A percentile compares a stretch with the other conserved stretches of the same genome.
phyloP scores from a whole-genome alignment of 2,329 filamentous ascomycete species.

The Lachnellula hyalina region DNA sequence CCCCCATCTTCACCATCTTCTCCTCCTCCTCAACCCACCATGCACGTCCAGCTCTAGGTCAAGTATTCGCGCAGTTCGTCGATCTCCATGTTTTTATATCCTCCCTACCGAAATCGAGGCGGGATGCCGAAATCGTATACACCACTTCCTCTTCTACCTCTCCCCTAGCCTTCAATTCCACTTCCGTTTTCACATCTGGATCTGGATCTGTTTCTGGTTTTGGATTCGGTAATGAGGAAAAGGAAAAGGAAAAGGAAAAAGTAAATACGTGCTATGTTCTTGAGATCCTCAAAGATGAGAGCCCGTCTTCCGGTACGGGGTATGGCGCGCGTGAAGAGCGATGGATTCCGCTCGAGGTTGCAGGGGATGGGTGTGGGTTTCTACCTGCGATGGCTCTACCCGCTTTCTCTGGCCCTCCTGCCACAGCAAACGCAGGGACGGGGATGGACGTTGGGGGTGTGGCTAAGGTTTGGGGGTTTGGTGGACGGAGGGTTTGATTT shows the following conservation, averaged over 20 bases:
- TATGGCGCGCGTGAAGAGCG: slow-evolving; percentile 43
- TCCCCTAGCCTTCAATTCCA: too few relatives aligned
- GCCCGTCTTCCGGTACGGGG: slow-evolving; percentile 12
- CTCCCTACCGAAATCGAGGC: slow-evolving; percentile 35
- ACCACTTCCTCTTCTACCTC: too few relatives aligned
- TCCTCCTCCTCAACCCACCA: background rate
- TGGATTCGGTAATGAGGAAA: too few relatives aligned
- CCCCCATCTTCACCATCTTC: slow-evolving; percentile 16
- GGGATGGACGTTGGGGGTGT: slow-evolving; percentile 10
- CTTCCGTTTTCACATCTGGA: too few relatives aligned
- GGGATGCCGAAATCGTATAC: slow-evolving; percentile 37
- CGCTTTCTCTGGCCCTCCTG: too few relatives aligned
- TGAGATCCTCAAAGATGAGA: slow-evolving; percentile 30
- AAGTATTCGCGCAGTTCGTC: slow-evolving; percentile 49
- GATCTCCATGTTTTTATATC: slow-evolving; percentile 51
- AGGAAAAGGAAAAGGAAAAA: slow-evolving; percentile 10
- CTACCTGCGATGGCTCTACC: slow-evolving; percentile 34
- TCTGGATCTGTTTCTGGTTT: too few relatives aligned
- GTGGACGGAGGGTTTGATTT: slow-evolving; percentile 28
- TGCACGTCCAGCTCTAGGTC: slow-evolving; percentile 36
- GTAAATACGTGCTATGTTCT: slow-evolving; percentile 16
- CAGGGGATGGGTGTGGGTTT: slow-evolving; percentile 34
- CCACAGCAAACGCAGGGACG: background rate
- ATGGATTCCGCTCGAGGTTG: slow-evolving; percentile 46
- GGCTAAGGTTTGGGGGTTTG: slow-evolving; percentile 30